phyloP scores from a whole-genome alignment of 306 rosid genomes.

The Castanea mollissima region DNA sequence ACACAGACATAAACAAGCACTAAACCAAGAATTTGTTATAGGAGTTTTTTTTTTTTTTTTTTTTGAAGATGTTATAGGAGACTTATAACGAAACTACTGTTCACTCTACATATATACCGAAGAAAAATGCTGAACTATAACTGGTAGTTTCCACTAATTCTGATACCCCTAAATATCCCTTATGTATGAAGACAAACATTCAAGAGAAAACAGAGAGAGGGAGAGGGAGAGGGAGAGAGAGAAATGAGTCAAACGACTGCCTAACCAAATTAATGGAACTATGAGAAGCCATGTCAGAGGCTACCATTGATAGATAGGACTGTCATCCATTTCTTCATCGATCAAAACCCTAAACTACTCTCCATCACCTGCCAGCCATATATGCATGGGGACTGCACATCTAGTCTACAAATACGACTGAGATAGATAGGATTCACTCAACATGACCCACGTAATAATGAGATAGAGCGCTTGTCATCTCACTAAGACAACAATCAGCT shows the following conservation, averaged over 20 bases:
- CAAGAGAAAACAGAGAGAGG: not conserved
- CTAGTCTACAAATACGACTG: not conserved
- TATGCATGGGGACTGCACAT: conserved; percentile 19
- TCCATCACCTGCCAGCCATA: not conserved
- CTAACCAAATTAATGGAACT: not conserved
- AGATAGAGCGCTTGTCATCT: conserved; percentile 27
- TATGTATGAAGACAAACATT: not conserved
- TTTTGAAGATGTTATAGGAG: no score
- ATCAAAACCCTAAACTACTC: conserved; percentile 21
- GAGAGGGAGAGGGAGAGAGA: no score
- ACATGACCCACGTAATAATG: conserved; percentile 24
- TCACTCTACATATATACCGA: no score
- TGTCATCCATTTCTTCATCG: not conserved
- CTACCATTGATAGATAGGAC: conserved; percentile 5
- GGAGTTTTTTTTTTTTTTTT: no score
- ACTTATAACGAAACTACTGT: no score
- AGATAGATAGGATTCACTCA: conserved; percentile 14
- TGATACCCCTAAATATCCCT: not conserved
- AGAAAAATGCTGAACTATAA: no score
- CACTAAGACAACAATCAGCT: conserved; percentile 1
- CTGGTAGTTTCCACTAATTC: no score
- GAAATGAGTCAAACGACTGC: no score
- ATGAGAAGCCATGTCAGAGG: not conserved
- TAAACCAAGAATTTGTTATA: no score
- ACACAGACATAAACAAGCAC: no score